phyloP scores from a whole-genome alignment of 2,329 filamentous ascomycete genomes.

The Pseudophaeomoniella oleicola region DNA sequence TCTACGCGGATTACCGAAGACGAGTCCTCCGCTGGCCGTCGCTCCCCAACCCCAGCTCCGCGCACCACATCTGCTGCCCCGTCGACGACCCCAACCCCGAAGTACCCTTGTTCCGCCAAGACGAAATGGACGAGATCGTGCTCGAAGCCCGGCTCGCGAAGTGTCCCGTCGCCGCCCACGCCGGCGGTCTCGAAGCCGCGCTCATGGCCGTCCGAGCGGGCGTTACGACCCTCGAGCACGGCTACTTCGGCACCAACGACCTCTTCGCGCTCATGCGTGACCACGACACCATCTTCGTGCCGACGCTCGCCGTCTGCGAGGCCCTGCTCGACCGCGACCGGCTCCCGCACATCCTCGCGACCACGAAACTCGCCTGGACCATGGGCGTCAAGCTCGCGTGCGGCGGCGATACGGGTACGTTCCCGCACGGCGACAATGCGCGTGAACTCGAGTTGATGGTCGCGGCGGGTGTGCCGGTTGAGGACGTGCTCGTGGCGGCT shows the following conservation, averaged over 20 bases:
- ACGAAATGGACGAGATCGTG: conserved; percentile 37
- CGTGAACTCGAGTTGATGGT: conserved; percentile 41
- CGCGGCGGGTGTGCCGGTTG: conserved; percentile 34
- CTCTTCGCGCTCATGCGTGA: conserved; percentile 30
- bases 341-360: too few relatives aligned
- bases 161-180: conserved; percentile 30
- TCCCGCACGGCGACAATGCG: conserved; percentile 37
- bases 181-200: conserved; percentile 26
- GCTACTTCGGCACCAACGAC: conserved; percentile 23
- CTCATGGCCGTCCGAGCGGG: conserved; percentile 32
- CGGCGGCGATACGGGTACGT: conserved; percentile 40
- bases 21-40: conserved; percentile 23
- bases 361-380: conserved; percentile 30
- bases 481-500: conserved; percentile 34
- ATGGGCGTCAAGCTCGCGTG: conserved; percentile 34
- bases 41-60: too few relatives aligned
- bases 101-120: conserved; percentile 31
- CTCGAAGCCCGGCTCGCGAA: conserved; percentile 27
- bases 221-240: conserved; percentile 35
- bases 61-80: too few relatives aligned
- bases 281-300: conserved; percentile 35
- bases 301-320: conserved; percentile 35
- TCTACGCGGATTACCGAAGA: conserved; percentile 36
- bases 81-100: conserved; percentile 28
- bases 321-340: conserved; percentile 13